A percentile compares a stretch with the other conserved stretches of the same genome.
phyloP scores from a whole-genome alignment of 2,329 filamentous ascomycete species.

The Xylariaceae sp. region DNA sequence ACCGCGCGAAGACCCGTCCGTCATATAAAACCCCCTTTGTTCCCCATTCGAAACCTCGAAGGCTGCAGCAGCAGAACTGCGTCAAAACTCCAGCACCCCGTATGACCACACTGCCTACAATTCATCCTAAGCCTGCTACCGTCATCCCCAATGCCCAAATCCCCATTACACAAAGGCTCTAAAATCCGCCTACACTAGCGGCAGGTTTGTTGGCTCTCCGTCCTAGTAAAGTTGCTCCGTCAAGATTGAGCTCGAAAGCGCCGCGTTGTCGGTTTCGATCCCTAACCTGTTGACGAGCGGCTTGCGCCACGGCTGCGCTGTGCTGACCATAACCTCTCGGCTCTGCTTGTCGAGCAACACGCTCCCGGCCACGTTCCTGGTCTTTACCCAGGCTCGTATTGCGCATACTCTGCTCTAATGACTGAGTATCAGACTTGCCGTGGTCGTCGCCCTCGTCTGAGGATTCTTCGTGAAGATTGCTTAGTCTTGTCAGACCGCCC shows the following conservation, averaged over 20 bases:
- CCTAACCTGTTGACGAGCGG: constrained; percentile 72
- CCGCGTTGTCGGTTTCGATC: constrained; percentile 66
- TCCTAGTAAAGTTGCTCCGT: constrained; percentile 84
- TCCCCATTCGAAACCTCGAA: constrained; percentile 13
- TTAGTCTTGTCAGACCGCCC: constrained; percentile 53
- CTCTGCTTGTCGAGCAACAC: constrained; percentile 38
- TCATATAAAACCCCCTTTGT: constrained; percentile 19
- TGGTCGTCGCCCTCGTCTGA: constrained; percentile 52
- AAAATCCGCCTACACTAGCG: constrained; percentile 37
- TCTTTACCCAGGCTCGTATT: constrained; percentile 65
- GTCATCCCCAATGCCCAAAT: constrained; percentile 3
- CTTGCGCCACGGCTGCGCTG: constrained; percentile 74
- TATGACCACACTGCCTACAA: constrained; percentile 3
- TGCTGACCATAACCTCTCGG: constrained; percentile 83
- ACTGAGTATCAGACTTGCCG: constrained; percentile 47
- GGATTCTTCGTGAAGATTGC: constrained; percentile 64
- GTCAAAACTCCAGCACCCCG: constrained; percentile 13
- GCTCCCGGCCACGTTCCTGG: constrained; percentile 47
- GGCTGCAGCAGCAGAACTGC: constrained; percentile 5
- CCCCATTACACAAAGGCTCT: constrained; percentile 9
- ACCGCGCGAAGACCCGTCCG: constrained; percentile 16
- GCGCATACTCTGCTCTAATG: constrained; percentile 81
- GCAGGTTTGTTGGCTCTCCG: constrained; percentile 55
- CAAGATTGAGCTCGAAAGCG: constrained; percentile 85
- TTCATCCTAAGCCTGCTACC: constrained; percentile 3